These are phyloP conservation scores for Penicillium hordei DNA, from an alignment of 2,329 filamentous ascomycete genomes.

Conservation along the genomic window DNA sequence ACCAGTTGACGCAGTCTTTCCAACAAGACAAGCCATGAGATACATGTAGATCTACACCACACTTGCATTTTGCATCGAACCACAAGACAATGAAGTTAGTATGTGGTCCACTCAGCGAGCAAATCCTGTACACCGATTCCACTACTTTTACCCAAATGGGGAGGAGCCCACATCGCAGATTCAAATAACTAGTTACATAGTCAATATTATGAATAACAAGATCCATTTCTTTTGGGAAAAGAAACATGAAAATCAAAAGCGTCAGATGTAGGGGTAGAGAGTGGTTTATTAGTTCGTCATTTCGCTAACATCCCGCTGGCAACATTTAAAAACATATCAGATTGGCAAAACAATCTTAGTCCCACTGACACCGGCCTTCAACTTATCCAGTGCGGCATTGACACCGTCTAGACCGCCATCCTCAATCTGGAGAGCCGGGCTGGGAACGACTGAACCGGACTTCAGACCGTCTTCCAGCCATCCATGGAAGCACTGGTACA, in stretches of 20 bases:
- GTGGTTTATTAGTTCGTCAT: too few species aligned
- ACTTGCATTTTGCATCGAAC: background rate
- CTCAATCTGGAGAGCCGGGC: background rate
- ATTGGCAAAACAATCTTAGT: background rate
- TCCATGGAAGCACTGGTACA: background rate
- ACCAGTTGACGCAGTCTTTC: too few species aligned
- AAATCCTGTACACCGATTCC: background rate
- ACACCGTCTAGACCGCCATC: background rate
- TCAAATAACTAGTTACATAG: too few species aligned
- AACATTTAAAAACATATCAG: background rate
- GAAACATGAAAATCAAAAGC: too few species aligned
- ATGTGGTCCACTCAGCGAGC: background rate
- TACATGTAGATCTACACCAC: too few species aligned
- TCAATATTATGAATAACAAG: background rate
- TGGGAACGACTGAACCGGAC: background rate
- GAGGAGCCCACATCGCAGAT: too few species aligned
- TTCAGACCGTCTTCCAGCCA: background rate
- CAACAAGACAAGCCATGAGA: too few species aligned
- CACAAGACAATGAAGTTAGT: background rate
- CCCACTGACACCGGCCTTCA: background rate
- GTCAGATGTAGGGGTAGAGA: too few species aligned
- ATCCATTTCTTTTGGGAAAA: too few species aligned
- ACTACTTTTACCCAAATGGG: too few species aligned
- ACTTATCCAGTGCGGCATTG: background rate
- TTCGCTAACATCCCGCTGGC: too few species aligned